Percentiles rank a stretch among this genome's conserved stretches.
Conservation (phyloP, 495 filamentous ascomycete species). For the Saxophila tyrrhenica region DNA sequence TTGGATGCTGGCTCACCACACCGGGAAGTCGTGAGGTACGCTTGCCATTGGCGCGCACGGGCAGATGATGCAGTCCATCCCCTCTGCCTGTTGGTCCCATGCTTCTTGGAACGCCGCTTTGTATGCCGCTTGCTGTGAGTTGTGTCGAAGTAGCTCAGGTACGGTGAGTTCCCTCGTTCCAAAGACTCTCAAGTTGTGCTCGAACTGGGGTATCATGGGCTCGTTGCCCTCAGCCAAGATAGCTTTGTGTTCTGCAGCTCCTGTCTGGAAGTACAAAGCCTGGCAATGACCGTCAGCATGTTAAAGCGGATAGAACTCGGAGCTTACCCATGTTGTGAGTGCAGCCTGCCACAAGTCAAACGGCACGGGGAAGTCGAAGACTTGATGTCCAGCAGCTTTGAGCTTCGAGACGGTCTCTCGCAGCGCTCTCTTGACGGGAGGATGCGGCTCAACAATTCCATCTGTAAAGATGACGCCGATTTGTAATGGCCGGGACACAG, state of each 20-base stretch:
- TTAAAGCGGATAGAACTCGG: background rate
- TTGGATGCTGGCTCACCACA: no score
- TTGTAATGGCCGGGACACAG: background rate
- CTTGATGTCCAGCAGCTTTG: constrained; percentile 34
- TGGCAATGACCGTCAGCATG: background rate
- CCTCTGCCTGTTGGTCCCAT: background rate
- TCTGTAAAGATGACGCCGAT: constrained; percentile 62
- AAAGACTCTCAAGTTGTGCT: constrained; percentile 6
- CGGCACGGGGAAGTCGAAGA: constrained; percentile 53
- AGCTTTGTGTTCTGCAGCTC: constrained; percentile 1
- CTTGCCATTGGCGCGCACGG: constrained; percentile 3
- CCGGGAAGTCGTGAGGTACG: constrained; percentile 5
- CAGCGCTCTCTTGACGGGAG: constrained; percentile 52
- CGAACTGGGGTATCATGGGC: constrained; percentile 6
- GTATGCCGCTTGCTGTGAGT: constrained; percentile 1
- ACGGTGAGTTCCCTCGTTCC: constrained; percentile 1
- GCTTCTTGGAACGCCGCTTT: constrained; percentile 7
- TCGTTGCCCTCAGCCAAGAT: constrained; percentile 1
- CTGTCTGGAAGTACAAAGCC: constrained; percentile 8
- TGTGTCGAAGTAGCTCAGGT: constrained; percentile 5
- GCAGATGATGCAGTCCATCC: constrained; percentile 10
- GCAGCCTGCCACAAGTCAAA: constrained; percentile 9
- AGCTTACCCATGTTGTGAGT: constrained; percentile 2
- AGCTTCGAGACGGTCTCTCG: constrained; percentile 44
- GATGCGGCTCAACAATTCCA: constrained; percentile 56